phyloP scores from a whole-genome alignment of 176 grass and related monocot genomes.

The Ensete glaucum region DNA sequence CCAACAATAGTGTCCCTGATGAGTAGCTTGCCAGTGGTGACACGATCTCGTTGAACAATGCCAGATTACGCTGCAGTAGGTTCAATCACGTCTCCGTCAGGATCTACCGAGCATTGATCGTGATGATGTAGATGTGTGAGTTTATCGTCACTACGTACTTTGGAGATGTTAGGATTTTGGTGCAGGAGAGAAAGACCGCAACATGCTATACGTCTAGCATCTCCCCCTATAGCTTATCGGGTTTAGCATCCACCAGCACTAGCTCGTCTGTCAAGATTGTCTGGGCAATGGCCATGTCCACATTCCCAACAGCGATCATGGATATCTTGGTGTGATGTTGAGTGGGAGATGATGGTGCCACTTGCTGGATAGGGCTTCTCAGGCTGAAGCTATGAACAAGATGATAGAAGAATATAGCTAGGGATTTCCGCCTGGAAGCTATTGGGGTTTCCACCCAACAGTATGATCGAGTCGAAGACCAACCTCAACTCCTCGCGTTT shows the following conservation, averaged over 20 bases:
- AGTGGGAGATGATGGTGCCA: neutral
- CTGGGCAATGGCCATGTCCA: slow-evolving; percentile 91
- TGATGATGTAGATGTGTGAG: slow-evolving; percentile 54
- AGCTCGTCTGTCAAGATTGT: slow-evolving; percentile 87
- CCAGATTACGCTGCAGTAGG: neutral
- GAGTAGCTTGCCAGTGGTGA: neutral
- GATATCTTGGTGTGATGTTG: slow-evolving; percentile 45
- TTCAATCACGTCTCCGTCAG: neutral
- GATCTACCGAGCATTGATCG: slow-evolving; percentile 43
- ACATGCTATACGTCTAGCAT: slow-evolving; percentile 88
- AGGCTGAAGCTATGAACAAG: no score
- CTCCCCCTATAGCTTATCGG: slow-evolving; percentile 71
- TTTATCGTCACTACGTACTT: slow-evolving; percentile 25
- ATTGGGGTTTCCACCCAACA: no score
- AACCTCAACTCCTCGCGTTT: no score
- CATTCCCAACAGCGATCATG: slow-evolving; percentile 59
- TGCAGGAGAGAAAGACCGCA: slow-evolving; percentile 68
- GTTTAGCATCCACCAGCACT: slow-evolving; percentile 54
- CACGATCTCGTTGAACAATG: neutral
- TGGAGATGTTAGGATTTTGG: slow-evolving; percentile 32
- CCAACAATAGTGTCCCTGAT: neutral
- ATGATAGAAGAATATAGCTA: no score
- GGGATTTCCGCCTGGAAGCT: no score
- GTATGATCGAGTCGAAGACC: no score
- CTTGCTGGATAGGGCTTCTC: slow-evolving; percentile 12